Evolutionary conservation across 2,329 filamentous ascomycete species (phyloP).

Genomic region (Pseudohalonectria lignicola): DNA sequence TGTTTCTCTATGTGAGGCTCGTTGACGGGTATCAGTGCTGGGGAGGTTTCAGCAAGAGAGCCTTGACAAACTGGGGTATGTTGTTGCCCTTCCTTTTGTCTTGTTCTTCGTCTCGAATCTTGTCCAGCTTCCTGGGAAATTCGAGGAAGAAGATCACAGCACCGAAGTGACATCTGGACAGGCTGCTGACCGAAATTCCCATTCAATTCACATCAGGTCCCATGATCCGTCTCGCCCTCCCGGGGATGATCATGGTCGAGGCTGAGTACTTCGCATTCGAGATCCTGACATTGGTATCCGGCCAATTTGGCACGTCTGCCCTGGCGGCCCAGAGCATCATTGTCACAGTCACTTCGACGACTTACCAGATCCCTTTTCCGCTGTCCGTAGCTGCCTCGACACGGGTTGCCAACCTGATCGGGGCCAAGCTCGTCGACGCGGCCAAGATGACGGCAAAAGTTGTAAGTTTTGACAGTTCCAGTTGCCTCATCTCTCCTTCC

Average conservation of each 20-base stretch:
- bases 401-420: conserved; percentile 83
- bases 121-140: conserved; percentile 4
- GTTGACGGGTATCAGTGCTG: conserved; percentile 66
- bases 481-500: too few relatives aligned
- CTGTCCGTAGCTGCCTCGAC: conserved; percentile 82
- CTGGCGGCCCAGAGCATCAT: conserved; percentile 85
- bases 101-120: too few relatives aligned
- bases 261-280: conserved; percentile 93
- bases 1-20: conserved; percentile 65
- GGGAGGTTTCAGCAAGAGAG: conserved; percentile 64
- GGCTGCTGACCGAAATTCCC: too few relatives aligned
- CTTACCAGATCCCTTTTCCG: conserved; percentile 88
- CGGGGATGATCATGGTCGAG: conserved; percentile 87
- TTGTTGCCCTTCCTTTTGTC: conserved; percentile 47
- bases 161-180: too few relatives aligned
- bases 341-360: conserved; percentile 64
- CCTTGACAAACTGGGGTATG: conserved; percentile 62
- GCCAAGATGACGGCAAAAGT: conserved; percentile 75
- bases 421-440: conserved; percentile 69
- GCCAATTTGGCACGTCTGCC: conserved; percentile 66
- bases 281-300: conserved; percentile 72
- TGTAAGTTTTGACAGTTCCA: conserved; percentile 36
- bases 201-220: too few relatives aligned
- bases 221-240: conserved; percentile 80
- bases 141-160: neutral